These are phyloP conservation scores for Mucor sp. DNA, from an alignment of 371 early-diverging fungal species.

Conservation along the genomic window DNA sequence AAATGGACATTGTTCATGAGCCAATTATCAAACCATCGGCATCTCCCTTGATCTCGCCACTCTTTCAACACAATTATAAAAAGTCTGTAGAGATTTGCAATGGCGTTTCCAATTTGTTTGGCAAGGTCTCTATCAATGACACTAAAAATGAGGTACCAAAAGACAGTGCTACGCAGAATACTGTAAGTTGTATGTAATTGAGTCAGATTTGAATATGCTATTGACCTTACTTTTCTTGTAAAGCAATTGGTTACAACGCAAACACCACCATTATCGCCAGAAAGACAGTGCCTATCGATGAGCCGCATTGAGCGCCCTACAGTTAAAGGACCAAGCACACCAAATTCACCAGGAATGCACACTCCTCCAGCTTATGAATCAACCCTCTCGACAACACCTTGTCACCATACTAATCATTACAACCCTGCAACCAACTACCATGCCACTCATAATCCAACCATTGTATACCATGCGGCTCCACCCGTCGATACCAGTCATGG, in stretches of 20 bases:
- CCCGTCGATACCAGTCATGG: slow-evolving; percentile 6
- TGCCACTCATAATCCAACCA: not conserved
- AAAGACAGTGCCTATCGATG: not conserved
- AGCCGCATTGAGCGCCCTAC: not conserved
- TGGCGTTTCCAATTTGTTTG: not conserved
- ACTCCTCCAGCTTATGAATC: not conserved
- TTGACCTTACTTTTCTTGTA: not conserved
- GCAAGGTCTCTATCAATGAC: not conserved
- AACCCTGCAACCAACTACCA: not conserved
- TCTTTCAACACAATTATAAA: not conserved
- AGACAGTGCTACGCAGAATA: not conserved
- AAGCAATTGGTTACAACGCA: not conserved
- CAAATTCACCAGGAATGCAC: not conserved
- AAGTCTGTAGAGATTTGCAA: not conserved
- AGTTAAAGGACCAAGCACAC: not conserved
- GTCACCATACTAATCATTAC: not conserved
- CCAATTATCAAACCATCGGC: not conserved
- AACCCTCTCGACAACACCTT: not conserved
- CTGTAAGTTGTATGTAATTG: not conserved
- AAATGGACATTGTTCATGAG: not conserved
- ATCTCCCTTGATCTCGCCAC: not conserved
- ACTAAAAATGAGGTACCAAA: not conserved
- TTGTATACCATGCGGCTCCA: slow-evolving; percentile 14
- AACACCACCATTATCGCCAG: not conserved
- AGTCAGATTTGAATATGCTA: not conserved